Evolutionary conservation across 2,329 filamentous ascomycete genomes (phyloP).

Genomic region (Microsporum canis): DNA sequence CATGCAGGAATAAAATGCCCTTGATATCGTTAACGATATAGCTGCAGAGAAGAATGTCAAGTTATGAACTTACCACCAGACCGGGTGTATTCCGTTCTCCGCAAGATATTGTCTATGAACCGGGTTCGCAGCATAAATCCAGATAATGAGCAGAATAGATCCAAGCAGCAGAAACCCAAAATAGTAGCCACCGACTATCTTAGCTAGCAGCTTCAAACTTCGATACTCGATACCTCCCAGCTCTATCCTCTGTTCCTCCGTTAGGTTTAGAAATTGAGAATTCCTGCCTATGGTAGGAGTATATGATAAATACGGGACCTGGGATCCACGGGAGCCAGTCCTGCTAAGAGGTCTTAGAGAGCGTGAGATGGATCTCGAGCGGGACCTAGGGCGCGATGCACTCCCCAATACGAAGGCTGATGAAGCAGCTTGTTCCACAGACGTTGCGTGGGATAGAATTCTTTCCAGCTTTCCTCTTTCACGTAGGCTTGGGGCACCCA

Average conservation of each 20-base stretch:
- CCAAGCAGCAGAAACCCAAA: conserved; percentile 39
- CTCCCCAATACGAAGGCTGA: conserved; percentile 33
- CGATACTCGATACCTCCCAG: conserved; percentile 45
- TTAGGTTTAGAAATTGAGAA: conserved; percentile 37
- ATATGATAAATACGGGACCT: conserved; percentile 34
- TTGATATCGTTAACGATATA: conserved; percentile 51
- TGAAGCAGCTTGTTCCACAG: conserved; percentile 29
- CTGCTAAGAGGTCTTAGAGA: conserved; percentile 8
- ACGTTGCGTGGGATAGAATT: conserved; percentile 23
- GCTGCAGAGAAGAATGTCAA: conserved; percentile 68
- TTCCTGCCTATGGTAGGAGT: conserved; percentile 38
- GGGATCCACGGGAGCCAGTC: conserved; percentile 11
- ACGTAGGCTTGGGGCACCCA: conserved; percentile 1
- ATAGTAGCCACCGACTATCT: conserved; percentile 40
- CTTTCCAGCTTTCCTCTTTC: conserved; percentile 7
- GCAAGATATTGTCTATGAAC: conserved; percentile 34
- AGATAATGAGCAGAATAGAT: conserved; percentile 38
- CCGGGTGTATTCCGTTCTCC: conserved; percentile 30
- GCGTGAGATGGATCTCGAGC: conserved; percentile 6
- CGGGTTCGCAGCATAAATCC: conserved; percentile 34
- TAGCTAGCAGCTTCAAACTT: conserved; percentile 39
- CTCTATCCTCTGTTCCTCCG: conserved; percentile 32
- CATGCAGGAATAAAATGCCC: conserved; percentile 41
- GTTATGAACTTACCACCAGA: conserved; percentile 38
- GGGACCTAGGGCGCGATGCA: conserved; percentile 9